Evolutionary conservation across 2,329 filamentous ascomycete species (phyloP).

Genomic region (Zopfia rhizophila): DNA sequence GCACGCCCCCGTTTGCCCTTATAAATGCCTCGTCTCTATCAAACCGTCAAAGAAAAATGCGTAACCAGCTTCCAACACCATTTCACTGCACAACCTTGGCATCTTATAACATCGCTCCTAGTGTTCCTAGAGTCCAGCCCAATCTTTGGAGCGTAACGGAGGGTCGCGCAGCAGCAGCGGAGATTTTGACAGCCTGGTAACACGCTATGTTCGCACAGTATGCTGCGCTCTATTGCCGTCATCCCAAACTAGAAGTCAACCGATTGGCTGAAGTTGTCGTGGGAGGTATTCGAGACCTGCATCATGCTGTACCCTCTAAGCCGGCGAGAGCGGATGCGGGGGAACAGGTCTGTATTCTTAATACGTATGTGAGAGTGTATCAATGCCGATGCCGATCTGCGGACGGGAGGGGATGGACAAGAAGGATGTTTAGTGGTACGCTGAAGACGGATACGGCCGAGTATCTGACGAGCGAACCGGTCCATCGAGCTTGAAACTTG

Average conservation of each 20-base stretch:
- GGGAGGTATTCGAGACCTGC: slow-evolving; percentile 4
- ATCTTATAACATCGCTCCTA: not conserved
- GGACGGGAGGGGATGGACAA: slow-evolving; percentile 4
- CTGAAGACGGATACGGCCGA: slow-evolving; percentile 6
- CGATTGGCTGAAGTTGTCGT: slow-evolving; percentile 11
- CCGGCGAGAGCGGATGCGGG: no score
- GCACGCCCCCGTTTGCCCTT: no score
- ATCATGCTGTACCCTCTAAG: no score
- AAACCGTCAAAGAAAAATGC: no score
- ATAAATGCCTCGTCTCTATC: no score
- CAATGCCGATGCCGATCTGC: slow-evolving; percentile 11
- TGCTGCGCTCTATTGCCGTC: slow-evolving; percentile 3
- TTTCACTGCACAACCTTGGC: no score
- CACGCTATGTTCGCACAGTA: slow-evolving; percentile 25
- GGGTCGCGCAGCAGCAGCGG: slow-evolving; percentile 2
- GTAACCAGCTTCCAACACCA: no score
- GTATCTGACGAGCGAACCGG: slow-evolving; percentile 2
- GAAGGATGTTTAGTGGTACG: slow-evolving; percentile 3
- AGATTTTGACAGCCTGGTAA: slow-evolving; percentile 40
- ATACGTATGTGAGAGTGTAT: no score
- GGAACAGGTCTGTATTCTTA: no score
- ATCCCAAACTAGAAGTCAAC: slow-evolving; percentile 9
- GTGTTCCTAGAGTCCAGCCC: no score
- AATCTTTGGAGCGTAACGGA: no score
- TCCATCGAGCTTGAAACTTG: not conserved